Base-by-base conservation (phyloP, 1,284 basidiomycete genomes). In the Testicularia cyperi region DNA sequence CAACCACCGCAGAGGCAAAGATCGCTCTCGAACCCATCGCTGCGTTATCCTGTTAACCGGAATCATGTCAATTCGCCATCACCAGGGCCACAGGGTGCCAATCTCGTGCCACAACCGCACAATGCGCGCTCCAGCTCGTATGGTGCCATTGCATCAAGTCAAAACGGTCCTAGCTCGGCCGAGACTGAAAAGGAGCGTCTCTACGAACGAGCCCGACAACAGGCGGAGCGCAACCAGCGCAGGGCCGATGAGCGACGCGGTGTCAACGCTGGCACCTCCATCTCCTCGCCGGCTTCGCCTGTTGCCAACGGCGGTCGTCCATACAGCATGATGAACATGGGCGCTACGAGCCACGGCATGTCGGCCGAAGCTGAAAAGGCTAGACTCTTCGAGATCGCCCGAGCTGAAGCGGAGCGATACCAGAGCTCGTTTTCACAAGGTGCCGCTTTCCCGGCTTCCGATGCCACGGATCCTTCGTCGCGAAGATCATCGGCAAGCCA, bases 181-280 rank as follows among this genome's bases (percentile, higher is more conserved):
- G 72, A 74, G 37, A 36, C 44, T 6, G 72, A 74, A 23, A 74
- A 74, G 56, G 52, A 64, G 42, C 49, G 60, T 3, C 58, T 74
- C 1, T 74, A 73, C 45, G 60, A 71, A 28, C 52, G 65, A 4
- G 72, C 72, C 5, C 52, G 70, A n/a, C 48, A 65, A 32, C 71
- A 73, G 51, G 72, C 72, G 0, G 62, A 72, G 27, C 42, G 54
- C 19, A 71, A 66, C 29, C 72, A 74, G 27, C 38, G 65, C 3
- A 44, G 58, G 3, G 70, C 68, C 5, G 65, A 57, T 16, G 52
- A 72, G 20, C 49, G 62, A 24, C 51, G 61, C 3, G 56, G 51
- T 3, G 37, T 41, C 2, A 43, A 47, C 5, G 29, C 25, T 12
- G 40, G 30, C n/a, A 21, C 21, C 24, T 40, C 35, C 8, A 16